Evolutionary conservation across 176 grass and related monocot genomes (phyloP).

Genomic region (Zizania latifolia): DNA sequence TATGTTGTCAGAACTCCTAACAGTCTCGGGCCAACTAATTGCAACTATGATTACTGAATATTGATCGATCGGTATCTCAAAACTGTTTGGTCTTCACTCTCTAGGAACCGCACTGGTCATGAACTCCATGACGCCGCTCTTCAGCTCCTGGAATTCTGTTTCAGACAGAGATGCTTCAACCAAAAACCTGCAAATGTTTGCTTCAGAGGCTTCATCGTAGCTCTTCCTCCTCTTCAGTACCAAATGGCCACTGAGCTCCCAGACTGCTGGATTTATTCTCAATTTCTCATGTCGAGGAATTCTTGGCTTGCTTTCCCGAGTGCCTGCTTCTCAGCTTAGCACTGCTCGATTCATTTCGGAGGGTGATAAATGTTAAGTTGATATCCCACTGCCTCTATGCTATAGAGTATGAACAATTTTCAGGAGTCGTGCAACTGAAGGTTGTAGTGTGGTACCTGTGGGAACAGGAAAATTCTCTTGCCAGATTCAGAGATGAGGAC

Average conservation of each 20-base stretch:
- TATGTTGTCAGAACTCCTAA: too few species aligned
- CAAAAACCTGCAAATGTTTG: constrained; percentile 50
- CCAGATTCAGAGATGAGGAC: constrained; percentile 78
- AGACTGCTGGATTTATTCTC: constrained; percentile 75
- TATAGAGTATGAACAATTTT: background rate
- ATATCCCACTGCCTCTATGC: background rate
- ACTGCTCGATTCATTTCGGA: constrained; percentile 23
- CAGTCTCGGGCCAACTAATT: background rate
- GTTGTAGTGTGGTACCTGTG: constrained; percentile 49
- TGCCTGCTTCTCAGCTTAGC: constrained; percentile 73
- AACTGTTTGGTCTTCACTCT: background rate
- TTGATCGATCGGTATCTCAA: background rate
- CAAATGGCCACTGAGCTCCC: constrained; percentile 89
- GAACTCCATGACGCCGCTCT: constrained; percentile 36
- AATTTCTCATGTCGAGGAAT: constrained; percentile 63
- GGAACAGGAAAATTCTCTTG: constrained; percentile 62
- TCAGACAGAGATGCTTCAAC: constrained; percentile 55
- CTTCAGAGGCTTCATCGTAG: constrained; percentile 57
- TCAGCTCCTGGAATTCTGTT: constrained; percentile 57
- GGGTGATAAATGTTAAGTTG: constrained; percentile 2
- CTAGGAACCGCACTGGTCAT: background rate
- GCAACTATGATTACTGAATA: background rate
- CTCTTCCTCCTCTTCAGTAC: constrained; percentile 73
- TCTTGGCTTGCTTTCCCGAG: constrained; percentile 51
- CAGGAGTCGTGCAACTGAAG: background rate